These are phyloP conservation scores for Pseudogymnoascus sp. DNA, from an alignment of 2,329 filamentous ascomycete species.

Conservation along the genomic window DNA sequence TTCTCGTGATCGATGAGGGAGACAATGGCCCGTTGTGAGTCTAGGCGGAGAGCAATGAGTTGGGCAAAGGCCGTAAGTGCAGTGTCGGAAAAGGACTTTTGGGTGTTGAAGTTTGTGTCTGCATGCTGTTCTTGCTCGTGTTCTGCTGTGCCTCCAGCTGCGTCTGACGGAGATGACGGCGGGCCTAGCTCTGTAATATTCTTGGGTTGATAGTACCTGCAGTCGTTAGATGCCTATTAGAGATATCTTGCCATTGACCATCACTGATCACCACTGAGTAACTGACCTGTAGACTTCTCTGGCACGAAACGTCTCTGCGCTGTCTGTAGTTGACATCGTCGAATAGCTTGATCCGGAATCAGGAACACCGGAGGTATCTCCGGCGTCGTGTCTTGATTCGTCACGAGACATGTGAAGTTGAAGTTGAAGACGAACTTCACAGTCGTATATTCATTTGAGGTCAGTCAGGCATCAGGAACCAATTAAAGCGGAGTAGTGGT, in stretches of 20 bases:
- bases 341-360: constrained; percentile 18
- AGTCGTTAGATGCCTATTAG: not conserved
- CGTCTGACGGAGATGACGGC: not conserved
- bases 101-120: not conserved
- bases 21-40: constrained; percentile 36
- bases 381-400: constrained; percentile 13
- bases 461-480: not conserved
- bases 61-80: constrained; percentile 36
- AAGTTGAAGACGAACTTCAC: no score
- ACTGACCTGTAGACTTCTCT: not conserved
- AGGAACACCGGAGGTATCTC: constrained; percentile 17
- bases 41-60: constrained; percentile 37
- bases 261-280: no score
- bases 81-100: constrained; percentile 28
- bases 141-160: not conserved
- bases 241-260: not conserved
- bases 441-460: no score
- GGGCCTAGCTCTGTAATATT: constrained; percentile 8
- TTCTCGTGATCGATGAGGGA: constrained; percentile 34
- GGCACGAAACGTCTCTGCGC: not conserved
- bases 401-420: constrained; percentile 13
- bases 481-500: not conserved
- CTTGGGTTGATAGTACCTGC: constrained; percentile 21
- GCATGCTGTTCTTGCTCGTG: no score
- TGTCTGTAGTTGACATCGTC: not conserved